These are phyloP conservation scores for Acanthamoeba castellanii DNA, from an alignment of 208 protist genomes.

Conservation along the genomic window DNA sequence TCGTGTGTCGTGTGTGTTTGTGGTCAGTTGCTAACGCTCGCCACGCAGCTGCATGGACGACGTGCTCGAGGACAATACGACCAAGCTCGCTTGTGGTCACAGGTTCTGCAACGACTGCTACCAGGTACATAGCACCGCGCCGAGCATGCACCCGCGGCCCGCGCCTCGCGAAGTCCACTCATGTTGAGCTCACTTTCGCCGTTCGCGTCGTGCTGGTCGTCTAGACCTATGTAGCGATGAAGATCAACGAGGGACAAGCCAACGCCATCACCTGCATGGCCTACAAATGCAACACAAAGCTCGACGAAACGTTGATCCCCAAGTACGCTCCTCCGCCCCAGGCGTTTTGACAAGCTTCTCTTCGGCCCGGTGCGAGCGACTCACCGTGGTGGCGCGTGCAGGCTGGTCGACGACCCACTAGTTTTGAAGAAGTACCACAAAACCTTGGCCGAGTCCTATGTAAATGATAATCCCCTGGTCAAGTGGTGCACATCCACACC, in stretches of 20 bases:
- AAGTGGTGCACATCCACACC: conserved; percentile 63
- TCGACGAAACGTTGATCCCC: conserved; percentile 53
- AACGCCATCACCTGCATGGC: conserved; percentile 70
- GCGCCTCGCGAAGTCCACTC: too few relatives aligned
- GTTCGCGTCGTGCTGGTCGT: too few relatives aligned
- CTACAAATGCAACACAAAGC: conserved; percentile 57
- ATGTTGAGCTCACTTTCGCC: too few relatives aligned
- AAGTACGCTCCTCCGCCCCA: neutral
- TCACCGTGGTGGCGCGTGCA: neutral
- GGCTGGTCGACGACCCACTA: neutral
- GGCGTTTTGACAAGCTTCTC: neutral
- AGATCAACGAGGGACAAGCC: conserved; percentile 65
- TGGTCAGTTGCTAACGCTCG: neutral
- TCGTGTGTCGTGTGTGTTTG: neutral
- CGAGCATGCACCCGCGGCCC: too few relatives aligned
- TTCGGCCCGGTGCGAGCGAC: neutral
- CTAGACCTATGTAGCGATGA: conserved; percentile 53
- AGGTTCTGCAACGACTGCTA: conserved; percentile 66
- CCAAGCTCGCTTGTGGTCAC: conserved; percentile 38
- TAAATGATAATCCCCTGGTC: conserved; percentile 58
- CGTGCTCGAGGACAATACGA: conserved; percentile 37
- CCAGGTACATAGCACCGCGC: neutral
- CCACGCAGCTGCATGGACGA: conserved; percentile 51
- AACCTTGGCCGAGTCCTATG: conserved; percentile 57
- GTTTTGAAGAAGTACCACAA: conserved; percentile 26